A percentile compares a stretch with the other conserved stretches of the same genome.
These are phyloP conservation scores for Trametes gibbosa DNA, from an alignment of 768 basidiomycete species.

Conservation along the genomic window DNA sequence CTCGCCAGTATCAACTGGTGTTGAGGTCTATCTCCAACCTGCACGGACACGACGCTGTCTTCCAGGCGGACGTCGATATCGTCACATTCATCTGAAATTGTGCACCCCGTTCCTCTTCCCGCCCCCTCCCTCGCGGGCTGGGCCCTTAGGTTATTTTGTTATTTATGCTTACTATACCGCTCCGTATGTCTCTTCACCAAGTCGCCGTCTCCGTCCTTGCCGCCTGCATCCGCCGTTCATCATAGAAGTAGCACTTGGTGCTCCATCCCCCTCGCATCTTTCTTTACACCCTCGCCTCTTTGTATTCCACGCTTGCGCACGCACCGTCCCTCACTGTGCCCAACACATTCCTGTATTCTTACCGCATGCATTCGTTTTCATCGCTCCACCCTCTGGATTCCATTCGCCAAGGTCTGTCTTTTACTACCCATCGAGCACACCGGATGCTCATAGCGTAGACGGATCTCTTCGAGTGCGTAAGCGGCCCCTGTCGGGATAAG, in stretches of 20 bases:
- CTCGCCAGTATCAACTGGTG: neutral
- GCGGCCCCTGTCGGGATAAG: too few relatives aligned
- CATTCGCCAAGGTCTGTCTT: too few relatives aligned
- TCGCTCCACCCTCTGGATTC: neutral
- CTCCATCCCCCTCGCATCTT: neutral
- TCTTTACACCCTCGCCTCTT: neutral
- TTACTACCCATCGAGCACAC: too few relatives aligned
- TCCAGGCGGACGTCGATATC: conserved; percentile 8
- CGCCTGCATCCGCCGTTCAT: too few relatives aligned
- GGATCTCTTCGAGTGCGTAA: too few relatives aligned
- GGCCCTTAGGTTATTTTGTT: conserved; percentile 3
- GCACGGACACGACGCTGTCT: neutral
- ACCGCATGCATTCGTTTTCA: conserved; percentile 2
- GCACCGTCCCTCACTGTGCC: neutral
- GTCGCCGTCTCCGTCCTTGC: too few relatives aligned
- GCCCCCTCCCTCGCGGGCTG: neutral
- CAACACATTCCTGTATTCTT: neutral
- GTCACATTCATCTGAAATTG: neutral
- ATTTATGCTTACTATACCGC: conserved; percentile 4
- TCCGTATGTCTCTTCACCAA: neutral
- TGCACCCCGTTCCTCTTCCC: neutral
- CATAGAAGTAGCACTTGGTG: neutral
- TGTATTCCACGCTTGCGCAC: too few relatives aligned
- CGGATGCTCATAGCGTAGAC: too few relatives aligned
- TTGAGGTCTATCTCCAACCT: neutral